Conservation (phyloP, 164 flowering plant genomes). For the Protea cynaroides region DNA sequence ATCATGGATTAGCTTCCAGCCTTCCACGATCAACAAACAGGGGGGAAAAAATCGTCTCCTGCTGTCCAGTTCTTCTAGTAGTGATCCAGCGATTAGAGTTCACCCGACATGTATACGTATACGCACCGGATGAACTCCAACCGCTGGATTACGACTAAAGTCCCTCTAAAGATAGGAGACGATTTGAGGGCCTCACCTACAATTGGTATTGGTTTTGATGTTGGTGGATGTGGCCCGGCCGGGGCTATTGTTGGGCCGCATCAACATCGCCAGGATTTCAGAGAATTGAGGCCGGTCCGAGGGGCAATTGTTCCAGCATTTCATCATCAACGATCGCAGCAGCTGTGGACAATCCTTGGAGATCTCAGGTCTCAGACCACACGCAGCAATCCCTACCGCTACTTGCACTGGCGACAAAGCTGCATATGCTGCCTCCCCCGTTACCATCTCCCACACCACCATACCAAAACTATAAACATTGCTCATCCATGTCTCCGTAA, state of each 20-base stretch:
- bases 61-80: too few relatives aligned
- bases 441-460: constrained; percentile 93
- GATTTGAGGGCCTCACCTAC: too few relatives aligned
- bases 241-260: constrained; percentile 29
- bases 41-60: too few relatives aligned
- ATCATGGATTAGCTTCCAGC: too few relatives aligned
- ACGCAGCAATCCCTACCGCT: constrained; percentile 95
- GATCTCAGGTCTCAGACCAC: constrained; percentile 90
- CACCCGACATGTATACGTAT: too few relatives aligned
- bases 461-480: constrained; percentile 91
- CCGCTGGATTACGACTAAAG: too few relatives aligned
- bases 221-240: too few relatives aligned
- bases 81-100: too few relatives aligned
- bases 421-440: constrained; percentile 82
- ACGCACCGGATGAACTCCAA: too few relatives aligned
- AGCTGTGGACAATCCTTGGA: constrained; percentile 80
- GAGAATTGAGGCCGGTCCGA: constrained; percentile 81
- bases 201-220: constrained; percentile 12
- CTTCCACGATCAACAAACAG: too few relatives aligned
- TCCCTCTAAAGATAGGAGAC: not conserved
- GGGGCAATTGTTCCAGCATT: constrained; percentile 84
- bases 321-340: constrained; percentile 63
- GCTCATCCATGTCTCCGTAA: constrained; percentile 91
- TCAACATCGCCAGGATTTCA: constrained; percentile 52
- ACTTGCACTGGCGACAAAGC: constrained; percentile 93